Evolutionary conservation across 495 filamentous ascomycete species (phyloP).

Genomic region (Astrothelium subdiscretum): DNA sequence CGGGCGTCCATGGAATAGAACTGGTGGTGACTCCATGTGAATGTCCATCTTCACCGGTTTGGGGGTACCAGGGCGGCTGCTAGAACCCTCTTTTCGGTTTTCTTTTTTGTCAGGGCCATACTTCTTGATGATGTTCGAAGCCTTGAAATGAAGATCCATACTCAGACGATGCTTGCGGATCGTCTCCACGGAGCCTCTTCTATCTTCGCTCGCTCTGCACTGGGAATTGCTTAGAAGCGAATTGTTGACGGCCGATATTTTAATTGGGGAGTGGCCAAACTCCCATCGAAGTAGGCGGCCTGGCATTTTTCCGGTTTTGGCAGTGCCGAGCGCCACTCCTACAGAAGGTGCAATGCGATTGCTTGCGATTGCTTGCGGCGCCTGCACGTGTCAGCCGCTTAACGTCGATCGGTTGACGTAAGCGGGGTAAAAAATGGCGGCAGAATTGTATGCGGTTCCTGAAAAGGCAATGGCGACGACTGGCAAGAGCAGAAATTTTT

Average conservation of each 20-base stretch:
- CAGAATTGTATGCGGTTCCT: background rate
- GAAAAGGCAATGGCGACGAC: background rate
- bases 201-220: background rate
- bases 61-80: background rate
- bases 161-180: background rate
- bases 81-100: background rate
- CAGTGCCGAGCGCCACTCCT: background rate
- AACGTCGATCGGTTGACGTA: background rate
- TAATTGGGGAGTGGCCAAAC: background rate
- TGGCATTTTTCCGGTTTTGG: background rate
- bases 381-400: background rate
- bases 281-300: background rate
- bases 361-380: no score
- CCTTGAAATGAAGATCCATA: background rate
- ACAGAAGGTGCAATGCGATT: background rate
- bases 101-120: background rate
- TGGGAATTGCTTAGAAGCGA: background rate
- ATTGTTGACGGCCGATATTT: background rate
- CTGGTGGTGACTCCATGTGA: constrained; percentile 78
- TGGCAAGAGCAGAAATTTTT: background rate
- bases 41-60: constrained; percentile 54
- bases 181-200: background rate
- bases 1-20: constrained; percentile 69
- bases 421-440: background rate
- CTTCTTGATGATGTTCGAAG: background rate